phyloP scores from a whole-genome alignment of 345 rosid species.

The Hirschfeldia incana region DNA sequence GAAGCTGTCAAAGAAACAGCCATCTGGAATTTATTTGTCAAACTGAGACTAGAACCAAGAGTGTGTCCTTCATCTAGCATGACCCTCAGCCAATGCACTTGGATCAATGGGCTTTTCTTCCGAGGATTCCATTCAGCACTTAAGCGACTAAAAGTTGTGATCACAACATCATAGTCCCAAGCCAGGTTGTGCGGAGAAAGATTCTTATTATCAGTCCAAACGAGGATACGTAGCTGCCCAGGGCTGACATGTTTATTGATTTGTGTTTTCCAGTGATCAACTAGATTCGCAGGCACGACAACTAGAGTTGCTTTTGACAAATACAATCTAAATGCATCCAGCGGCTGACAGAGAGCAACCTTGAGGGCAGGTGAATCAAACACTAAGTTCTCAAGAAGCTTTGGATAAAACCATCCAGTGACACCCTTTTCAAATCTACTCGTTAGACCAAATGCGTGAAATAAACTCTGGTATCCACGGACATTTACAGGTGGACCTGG shows the following conservation, averaged over 20 bases:
- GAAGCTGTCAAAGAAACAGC: conserved; percentile 80
- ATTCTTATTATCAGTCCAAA: conserved; percentile 67
- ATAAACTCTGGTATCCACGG: conserved; percentile 57
- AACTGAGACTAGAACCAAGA: conserved; percentile 87
- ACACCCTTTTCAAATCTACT: conserved; percentile 62
- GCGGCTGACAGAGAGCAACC: conserved; percentile 72
- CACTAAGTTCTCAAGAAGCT: conserved; percentile 62
- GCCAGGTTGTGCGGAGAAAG: conserved; percentile 85
- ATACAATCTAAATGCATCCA: conserved; percentile 74
- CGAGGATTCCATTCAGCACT: conserved; percentile 91
- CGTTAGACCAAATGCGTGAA: conserved; percentile 78
- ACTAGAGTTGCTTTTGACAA: conserved; percentile 85
- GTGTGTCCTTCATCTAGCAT: conserved; percentile 98
- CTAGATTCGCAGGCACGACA: conserved; percentile 90
- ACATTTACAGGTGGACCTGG: conserved; percentile 59
- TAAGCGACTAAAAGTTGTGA: conserved; percentile 88
- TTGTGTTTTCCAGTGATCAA: conserved; percentile 93
- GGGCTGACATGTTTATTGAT: conserved; percentile 76
- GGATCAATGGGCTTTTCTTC: conserved; percentile 82
- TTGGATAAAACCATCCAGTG: conserved; percentile 78
- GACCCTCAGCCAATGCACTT: conserved; percentile 95
- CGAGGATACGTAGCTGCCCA: conserved; percentile 71
- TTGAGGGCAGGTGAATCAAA: conserved; percentile 88
- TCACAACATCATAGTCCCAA: conserved; percentile 94
- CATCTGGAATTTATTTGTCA: conserved; percentile 97